Conservation (phyloP, 495 filamentous ascomycete species). For the Rhypophila decipiens region DNA sequence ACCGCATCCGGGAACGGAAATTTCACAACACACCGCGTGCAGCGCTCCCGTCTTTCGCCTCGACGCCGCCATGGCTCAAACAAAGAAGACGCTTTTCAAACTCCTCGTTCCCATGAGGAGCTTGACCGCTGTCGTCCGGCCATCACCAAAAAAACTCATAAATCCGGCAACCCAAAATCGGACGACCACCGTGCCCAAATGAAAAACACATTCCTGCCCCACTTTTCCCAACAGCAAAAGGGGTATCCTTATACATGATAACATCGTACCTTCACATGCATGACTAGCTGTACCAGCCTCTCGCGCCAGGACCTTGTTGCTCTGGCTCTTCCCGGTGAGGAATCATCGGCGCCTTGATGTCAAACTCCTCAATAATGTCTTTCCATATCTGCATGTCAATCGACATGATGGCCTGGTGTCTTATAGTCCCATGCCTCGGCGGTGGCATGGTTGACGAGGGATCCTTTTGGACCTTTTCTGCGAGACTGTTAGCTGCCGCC, state of each 20-base stretch:
- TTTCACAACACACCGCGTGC: not conserved
- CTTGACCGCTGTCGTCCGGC: not conserved
- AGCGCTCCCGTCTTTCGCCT: not conserved
- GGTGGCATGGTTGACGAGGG: not conserved
- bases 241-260: not conserved
- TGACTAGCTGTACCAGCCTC: constrained; percentile 72
- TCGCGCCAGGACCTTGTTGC: constrained; percentile 45
- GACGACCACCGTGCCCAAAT: not conserved
- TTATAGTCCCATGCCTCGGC: constrained; percentile 41
- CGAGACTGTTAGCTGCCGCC: not conserved
- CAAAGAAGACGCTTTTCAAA: not conserved
- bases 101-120: not conserved
- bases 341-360: constrained; percentile 73
- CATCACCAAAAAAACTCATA: not conserved
- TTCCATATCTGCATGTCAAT: constrained; percentile 80
- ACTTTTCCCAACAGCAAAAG: not conserved
- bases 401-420: constrained; percentile 78
- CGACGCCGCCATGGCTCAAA: not conserved
- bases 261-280: not conserved
- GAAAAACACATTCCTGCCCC: not conserved
- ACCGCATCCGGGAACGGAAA: not conserved
- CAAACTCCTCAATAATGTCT: constrained; percentile 63
- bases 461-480: constrained; percentile 8
- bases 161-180: not conserved
- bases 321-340: constrained; percentile 66